Base-by-base conservation (phyloP, 352 stramenopile species). In the Blastocystis sp. region DNA sequence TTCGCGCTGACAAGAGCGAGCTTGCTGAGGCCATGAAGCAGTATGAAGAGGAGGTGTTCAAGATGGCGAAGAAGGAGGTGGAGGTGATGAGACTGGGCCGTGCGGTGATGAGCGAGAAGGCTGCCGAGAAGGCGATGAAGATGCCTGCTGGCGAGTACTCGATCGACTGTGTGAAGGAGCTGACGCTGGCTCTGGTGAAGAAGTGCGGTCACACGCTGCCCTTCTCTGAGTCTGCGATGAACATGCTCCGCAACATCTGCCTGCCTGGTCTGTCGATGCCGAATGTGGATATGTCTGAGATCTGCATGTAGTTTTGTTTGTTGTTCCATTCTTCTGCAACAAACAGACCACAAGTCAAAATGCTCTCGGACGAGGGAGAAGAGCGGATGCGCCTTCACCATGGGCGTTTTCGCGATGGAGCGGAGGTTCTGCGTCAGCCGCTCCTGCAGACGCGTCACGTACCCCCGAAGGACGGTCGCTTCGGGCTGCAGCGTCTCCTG, bases 61-160 rank as follows among this genome's bases (percentile, higher is more conserved):
- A 69, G n/a, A 14, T 17, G 4, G 74, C 52, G 19, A 66, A 67
- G 14, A 10, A 59, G 5, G 74, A 82, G 23, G 74, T 82, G 14
- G 74, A 82, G 45, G 74, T 67, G 2, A 82, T 82, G 74, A 66
- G 74, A 67, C 59, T 82, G n/a, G 74, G 74, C 9, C 3, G 9
- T 19, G 10, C 59, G 67, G n/a, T 82, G 52, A 23, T 82, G 52
- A 67, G 48, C 23, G 74, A 82, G 59, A 67, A 67, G 38, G 52
- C 74, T 67, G 48, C 59, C 10, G 52, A 66, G 34, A 23, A 3
- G 2, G 74, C 74, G n/a, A 23, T 66, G 17, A 67, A 67, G 23
- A 82, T 21, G n/a, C 3, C 52, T 0, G 7, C 74, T 59, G 53
- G 52, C 0, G 5, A 2, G 23, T 82, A 67, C 45, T 59, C 48